A percentile compares a stretch with the other conserved stretches of the same genome.
phyloP scores from a whole-genome alignment of 306 rosid genomes.

The Quercus ilex region DNA sequence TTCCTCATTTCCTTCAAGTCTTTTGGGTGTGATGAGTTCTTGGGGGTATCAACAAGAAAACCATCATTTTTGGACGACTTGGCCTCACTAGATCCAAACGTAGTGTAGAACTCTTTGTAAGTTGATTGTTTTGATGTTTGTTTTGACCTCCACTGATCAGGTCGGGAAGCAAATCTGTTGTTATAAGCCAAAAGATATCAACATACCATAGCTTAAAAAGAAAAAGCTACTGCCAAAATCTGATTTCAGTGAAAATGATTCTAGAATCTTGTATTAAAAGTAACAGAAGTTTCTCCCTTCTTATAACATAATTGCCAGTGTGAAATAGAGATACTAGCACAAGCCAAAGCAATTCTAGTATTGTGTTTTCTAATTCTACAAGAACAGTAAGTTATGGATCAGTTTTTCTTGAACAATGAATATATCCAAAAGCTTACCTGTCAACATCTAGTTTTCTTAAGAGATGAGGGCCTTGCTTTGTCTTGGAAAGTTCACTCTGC shows the following conservation, averaged over 20 bases:
- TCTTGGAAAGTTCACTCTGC: constrained; percentile 68
- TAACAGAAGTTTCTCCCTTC: background rate
- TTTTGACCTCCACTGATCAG: constrained; percentile 89
- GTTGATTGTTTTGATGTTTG: constrained; percentile 77
- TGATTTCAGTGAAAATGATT: constrained; percentile 13
- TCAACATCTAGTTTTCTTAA: constrained; percentile 78
- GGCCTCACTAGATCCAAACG: constrained; percentile 61
- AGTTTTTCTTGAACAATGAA: background rate
- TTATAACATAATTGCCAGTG: background rate
- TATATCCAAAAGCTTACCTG: constrained; percentile 45
- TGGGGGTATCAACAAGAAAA: constrained; percentile 49
- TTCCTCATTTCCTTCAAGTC: constrained; percentile 53
- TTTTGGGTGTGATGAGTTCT: constrained; percentile 38
- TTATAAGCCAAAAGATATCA: constrained; percentile 18
- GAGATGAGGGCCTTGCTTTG: constrained; percentile 86
- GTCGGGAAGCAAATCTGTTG: constrained; percentile 66
- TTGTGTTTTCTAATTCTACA: background rate
- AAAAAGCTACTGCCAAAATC: constrained; percentile 4
- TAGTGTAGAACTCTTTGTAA: constrained; percentile 55
- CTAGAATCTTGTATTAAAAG: background rate
- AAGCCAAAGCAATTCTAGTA: background rate
- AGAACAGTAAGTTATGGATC: background rate
- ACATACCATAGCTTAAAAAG: background rate
- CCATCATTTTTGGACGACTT: constrained; percentile 36
- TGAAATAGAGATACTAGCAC: background rate